phyloP scores from a whole-genome alignment of 495 filamentous ascomycete genomes.

The Geopyxis carbonaria region DNA sequence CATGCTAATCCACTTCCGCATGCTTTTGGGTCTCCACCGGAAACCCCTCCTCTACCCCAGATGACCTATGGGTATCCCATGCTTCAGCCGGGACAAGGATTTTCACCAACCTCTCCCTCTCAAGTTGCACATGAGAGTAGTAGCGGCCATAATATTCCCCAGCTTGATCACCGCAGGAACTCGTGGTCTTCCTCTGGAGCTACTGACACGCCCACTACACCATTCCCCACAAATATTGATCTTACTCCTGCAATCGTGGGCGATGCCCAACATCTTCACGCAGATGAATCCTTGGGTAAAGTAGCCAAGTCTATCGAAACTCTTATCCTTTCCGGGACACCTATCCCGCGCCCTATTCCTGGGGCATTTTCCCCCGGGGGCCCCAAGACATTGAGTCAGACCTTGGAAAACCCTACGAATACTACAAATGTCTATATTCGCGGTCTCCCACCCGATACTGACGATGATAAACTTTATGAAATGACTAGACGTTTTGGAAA shows the following conservation, averaged over 20 bases:
- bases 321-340: constrained; percentile 54
- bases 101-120: constrained; percentile 14
- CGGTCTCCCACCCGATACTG: constrained; percentile 82
- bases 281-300: constrained; percentile 9
- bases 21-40: constrained; percentile 13
- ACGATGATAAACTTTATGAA: constrained; percentile 67
- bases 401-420: constrained; percentile 70
- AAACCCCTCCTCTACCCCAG: constrained; percentile 19
- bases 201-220: constrained; percentile 16
- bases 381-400: constrained; percentile 71
- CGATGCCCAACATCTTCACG: background rate
- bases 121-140: constrained; percentile 9
- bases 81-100: constrained; percentile 5
- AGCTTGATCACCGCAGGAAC: constrained; percentile 18
- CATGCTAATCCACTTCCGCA: constrained; percentile 15
- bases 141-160: constrained; percentile 6
- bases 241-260: constrained; percentile 19
- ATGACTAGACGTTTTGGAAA: constrained; percentile 78
- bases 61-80: constrained; percentile 20
- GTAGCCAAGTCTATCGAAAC: constrained; percentile 50
- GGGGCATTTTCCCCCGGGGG: constrained; percentile 62
- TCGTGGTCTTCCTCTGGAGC: constrained; percentile 24
- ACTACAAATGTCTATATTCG: constrained; percentile 96
- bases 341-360: constrained; percentile 77
- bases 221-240: constrained; percentile 11